A percentile compares a stretch with the other conserved stretches of the same genome.
Conservation (phyloP, 148 eudicot genomes). For the Amaranthus palmeri region DNA sequence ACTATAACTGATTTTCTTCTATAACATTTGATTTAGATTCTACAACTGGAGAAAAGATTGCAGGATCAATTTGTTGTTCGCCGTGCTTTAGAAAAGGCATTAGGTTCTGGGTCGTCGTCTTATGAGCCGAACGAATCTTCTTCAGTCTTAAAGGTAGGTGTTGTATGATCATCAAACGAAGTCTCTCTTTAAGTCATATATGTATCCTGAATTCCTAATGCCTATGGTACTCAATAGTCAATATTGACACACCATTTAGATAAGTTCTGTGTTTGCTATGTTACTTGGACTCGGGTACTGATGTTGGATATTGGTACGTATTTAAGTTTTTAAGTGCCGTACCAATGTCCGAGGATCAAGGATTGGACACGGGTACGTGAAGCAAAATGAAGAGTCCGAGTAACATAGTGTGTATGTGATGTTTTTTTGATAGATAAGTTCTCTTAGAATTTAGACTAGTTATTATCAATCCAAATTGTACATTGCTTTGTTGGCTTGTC, state of each 20-base stretch:
- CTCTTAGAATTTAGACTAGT: not conserved
- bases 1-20: not conserved
- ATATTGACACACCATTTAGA: too few species aligned
- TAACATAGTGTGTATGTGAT: not conserved
- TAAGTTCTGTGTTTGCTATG: too few species aligned
- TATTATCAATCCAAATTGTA: not conserved
- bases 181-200: not conserved
- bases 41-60: slow-evolving; percentile 76
- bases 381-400: too few species aligned
- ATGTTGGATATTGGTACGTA: too few species aligned
- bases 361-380: too few species aligned
- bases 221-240: too few species aligned
- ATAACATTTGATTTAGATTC: slow-evolving; percentile 43
- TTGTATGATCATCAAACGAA: not conserved
- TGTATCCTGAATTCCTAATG: not conserved
- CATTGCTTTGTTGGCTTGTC: not conserved
- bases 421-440: not conserved
- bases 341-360: too few species aligned
- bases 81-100: slow-evolving; percentile 66
- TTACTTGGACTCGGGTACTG: too few species aligned
- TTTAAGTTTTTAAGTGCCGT: too few species aligned
- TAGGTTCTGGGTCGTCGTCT: slow-evolving; percentile 60
- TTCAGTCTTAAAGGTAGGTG: slow-evolving; percentile 61
- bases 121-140: slow-evolving; percentile 35
- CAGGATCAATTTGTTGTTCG: slow-evolving; percentile 75